phyloP scores from a whole-genome alignment of 768 basidiomycete species.

The Tremella mesenterica region DNA sequence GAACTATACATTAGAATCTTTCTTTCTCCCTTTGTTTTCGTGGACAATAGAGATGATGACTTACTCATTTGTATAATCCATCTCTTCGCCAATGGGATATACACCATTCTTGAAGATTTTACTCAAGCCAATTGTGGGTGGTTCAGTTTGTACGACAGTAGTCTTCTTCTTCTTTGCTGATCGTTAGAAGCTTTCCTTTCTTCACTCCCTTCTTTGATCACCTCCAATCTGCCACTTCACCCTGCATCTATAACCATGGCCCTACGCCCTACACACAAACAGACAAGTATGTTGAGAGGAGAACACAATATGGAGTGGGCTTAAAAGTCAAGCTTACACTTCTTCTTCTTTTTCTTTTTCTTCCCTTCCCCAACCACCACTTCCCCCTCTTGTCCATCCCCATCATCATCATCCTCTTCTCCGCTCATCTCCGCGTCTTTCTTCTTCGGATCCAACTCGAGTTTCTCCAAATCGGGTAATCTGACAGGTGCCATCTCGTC shows the following conservation, averaged over 20 bases:
- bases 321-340: conserved; percentile 34
- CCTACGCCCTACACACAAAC: too few relatives aligned
- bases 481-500: conserved; percentile 7
- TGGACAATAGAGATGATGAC: conserved; percentile 43
- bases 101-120: conserved; percentile 78
- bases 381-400: neutral
- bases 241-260: too few relatives aligned
- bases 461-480: conserved; percentile 1
- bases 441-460: conserved; percentile 1
- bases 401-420: conserved; percentile 11
- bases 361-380: conserved; percentile 47
- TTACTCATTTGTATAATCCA: conserved; percentile 85
- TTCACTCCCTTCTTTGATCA: too few relatives aligned
- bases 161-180: conserved; percentile 56
- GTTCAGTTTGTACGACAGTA: conserved; percentile 61
- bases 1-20: conserved; percentile 56
- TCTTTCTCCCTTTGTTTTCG: neutral
- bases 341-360: conserved; percentile 85
- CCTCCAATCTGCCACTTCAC: too few relatives aligned
- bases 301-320: neutral
- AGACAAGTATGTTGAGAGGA: too few relatives aligned
- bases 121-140: conserved; percentile 77
- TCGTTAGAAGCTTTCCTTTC: too few relatives aligned
- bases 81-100: conserved; percentile 84
- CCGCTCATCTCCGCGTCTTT: conserved; percentile 20